These are phyloP conservation scores for Lentinula novae-zelandiae DNA, from an alignment of 1,284 basidiomycete species.

Conservation along the genomic window DNA sequence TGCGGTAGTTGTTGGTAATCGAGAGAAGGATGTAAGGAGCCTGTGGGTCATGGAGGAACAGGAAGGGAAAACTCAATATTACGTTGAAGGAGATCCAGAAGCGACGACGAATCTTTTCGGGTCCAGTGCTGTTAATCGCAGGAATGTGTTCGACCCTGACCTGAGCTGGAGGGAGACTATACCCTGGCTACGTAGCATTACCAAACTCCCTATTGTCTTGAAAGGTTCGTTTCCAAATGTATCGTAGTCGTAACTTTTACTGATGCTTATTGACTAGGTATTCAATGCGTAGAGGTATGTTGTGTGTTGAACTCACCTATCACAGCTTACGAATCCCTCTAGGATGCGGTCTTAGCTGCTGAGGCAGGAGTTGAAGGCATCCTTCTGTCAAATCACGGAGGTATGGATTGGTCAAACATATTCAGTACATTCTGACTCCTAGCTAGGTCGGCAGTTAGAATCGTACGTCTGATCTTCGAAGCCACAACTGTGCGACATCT, in stretches of 20 bases:
- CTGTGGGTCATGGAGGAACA: slow-evolving; percentile 66
- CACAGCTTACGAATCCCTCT: slow-evolving; percentile 36
- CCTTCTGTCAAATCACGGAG: slow-evolving; percentile 87
- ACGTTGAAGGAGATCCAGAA: slow-evolving; percentile 27
- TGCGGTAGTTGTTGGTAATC: slow-evolving; percentile 80
- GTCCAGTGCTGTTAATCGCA: slow-evolving; percentile 43
- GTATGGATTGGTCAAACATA: slow-evolving; percentile 36
- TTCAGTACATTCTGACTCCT: not conserved
- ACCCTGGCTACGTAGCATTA: slow-evolving; percentile 75
- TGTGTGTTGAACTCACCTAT: slow-evolving; percentile 5
- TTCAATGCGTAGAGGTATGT: slow-evolving; percentile 71
- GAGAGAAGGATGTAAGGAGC: slow-evolving; percentile 75
- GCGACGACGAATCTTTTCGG: slow-evolving; percentile 43
- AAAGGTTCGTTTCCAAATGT: slow-evolving; percentile 50
- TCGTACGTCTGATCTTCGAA: slow-evolving; percentile 43
- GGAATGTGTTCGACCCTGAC: slow-evolving; percentile 62
- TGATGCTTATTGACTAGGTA: slow-evolving; percentile 33
- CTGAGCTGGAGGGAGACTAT: slow-evolving; percentile 77
- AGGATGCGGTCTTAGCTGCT: slow-evolving; percentile 83
- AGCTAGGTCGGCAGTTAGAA: slow-evolving; percentile 73
- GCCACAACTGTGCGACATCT: not conserved
- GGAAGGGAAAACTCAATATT: slow-evolving; percentile 32
- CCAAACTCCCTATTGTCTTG: slow-evolving; percentile 78
- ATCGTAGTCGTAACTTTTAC: slow-evolving; percentile 6
- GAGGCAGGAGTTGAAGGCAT: slow-evolving; percentile 86